Conservation (phyloP, 1,284 basidiomycete species). For the Trichosporon asahii region DNA sequence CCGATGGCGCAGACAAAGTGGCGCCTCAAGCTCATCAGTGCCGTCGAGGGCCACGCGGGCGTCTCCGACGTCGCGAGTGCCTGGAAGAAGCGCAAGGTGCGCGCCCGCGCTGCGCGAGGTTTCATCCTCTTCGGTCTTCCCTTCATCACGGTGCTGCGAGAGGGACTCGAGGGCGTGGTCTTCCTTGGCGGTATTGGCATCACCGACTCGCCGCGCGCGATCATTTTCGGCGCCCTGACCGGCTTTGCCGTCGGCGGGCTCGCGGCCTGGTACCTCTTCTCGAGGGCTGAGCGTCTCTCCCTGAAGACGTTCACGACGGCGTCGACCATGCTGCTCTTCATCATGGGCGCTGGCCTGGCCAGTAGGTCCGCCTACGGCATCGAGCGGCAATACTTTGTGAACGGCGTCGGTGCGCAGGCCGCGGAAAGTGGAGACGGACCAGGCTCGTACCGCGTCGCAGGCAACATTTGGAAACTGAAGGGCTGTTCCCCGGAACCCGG, state of each 20-base stretch:
- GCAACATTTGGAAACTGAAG: constrained; percentile 78
- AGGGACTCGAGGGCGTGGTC: constrained; percentile 84
- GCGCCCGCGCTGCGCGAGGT: constrained; percentile 23
- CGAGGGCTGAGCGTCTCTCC: constrained; percentile 41
- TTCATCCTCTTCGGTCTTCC: constrained; percentile 74
- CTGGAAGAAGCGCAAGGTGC: constrained; percentile 11
- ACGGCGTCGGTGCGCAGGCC: constrained; percentile 63
- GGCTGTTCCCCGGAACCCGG: constrained; percentile 68
- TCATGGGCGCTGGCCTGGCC: constrained; percentile 84
- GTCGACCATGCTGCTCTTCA: constrained; percentile 78
- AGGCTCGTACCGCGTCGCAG: constrained; percentile 70
- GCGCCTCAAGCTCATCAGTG: constrained; percentile 73
- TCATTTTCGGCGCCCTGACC: constrained; percentile 62
- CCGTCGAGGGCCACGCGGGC: constrained; percentile 59
- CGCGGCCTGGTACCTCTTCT: constrained; percentile 49
- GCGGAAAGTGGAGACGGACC: constrained; percentile 78
- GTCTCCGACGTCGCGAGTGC: background rate
- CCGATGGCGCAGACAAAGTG: constrained; percentile 77
- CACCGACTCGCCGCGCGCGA: constrained; percentile 53
- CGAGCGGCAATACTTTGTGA: constrained; percentile 64
- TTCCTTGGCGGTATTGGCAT: constrained; percentile 73
- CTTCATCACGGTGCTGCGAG: constrained; percentile 79
- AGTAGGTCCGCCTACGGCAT: constrained; percentile 67
- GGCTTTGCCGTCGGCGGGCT: constrained; percentile 66
- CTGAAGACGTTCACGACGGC: constrained; percentile 71